Conservation (phyloP, 2,329 filamentous ascomycete genomes). For the Venturia nashicola region DNA sequence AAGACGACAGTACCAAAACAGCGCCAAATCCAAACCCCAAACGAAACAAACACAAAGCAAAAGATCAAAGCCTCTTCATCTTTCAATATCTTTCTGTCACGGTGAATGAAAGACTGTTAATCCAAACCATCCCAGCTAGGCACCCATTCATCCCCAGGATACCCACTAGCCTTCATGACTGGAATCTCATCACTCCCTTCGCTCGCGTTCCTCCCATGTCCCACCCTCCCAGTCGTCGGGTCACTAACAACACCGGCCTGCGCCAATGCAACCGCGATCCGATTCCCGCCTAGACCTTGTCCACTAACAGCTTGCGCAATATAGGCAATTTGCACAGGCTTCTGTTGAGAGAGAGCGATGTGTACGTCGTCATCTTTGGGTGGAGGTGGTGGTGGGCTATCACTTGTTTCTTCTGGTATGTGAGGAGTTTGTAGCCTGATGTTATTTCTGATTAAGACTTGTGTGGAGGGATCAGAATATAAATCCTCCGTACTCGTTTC, state of each 20-base stretch:
- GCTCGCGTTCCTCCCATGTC: background rate
- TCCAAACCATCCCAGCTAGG: slow-evolving; percentile 9
- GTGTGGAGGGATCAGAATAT: background rate
- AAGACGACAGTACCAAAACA: no score
- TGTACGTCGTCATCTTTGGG: background rate
- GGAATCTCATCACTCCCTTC: slow-evolving; percentile 5
- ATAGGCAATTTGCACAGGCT: background rate
- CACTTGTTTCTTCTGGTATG: background rate
- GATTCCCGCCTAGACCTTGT: background rate
- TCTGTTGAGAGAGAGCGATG: background rate
- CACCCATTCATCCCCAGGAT: slow-evolving; percentile 12
- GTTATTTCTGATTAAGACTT: background rate
- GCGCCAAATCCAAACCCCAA: no score
- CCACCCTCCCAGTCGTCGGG: background rate
- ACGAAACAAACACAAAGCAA: background rate
- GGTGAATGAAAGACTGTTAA: no score
- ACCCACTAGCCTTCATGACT: slow-evolving; percentile 12
- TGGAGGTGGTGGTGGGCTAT: background rate
- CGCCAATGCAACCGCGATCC: background rate
- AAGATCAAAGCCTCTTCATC: background rate
- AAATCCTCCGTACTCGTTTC: background rate
- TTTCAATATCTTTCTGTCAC: no score
- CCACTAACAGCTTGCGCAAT: background rate
- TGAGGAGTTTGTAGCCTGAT: background rate
- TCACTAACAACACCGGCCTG: background rate